phyloP scores from a whole-genome alignment of 208 protist species.

The Sergeia podlipaevii region DNA sequence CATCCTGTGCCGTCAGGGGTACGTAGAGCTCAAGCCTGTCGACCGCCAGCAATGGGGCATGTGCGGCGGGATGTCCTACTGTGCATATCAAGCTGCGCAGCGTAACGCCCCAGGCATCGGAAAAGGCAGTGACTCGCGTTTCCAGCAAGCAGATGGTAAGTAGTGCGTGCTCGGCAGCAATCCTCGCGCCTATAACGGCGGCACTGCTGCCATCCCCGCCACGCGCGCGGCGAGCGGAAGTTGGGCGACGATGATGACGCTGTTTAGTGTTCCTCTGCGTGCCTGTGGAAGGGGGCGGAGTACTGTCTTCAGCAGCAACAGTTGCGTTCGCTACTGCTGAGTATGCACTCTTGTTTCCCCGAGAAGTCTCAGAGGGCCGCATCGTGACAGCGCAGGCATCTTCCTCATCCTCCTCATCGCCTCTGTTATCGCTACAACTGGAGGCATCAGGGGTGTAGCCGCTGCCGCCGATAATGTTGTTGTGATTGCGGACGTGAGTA shows the following conservation, averaged over 20 bases:
- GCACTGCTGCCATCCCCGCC: neutral
- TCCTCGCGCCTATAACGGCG: neutral
- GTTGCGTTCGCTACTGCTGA: too few relatives aligned
- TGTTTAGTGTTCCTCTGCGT: neutral
- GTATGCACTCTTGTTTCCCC: too few relatives aligned
- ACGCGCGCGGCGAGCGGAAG: neutral
- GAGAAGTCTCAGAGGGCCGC: too few relatives aligned
- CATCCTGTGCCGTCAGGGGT: neutral
- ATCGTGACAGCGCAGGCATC: too few relatives aligned
- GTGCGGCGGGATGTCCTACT: neutral
- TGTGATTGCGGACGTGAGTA: too few relatives aligned
- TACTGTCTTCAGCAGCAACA: too few relatives aligned
- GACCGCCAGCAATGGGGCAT: neutral
- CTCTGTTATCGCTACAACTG: too few relatives aligned
- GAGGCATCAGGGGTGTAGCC: too few relatives aligned
- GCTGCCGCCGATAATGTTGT: too few relatives aligned
- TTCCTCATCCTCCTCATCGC: too few relatives aligned
- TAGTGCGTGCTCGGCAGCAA: neutral
- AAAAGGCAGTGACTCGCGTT: neutral
- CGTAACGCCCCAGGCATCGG: neutral
- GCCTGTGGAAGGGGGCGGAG: conserved; percentile 6
- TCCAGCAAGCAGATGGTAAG: conserved; percentile 1
- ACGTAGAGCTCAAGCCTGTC: conserved; percentile 1
- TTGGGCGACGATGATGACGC: neutral
- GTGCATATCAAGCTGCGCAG: conserved; percentile 3